These are phyloP conservation scores for Penicillium angulare DNA, from an alignment of 495 filamentous ascomycete species.

Conservation along the genomic window DNA sequence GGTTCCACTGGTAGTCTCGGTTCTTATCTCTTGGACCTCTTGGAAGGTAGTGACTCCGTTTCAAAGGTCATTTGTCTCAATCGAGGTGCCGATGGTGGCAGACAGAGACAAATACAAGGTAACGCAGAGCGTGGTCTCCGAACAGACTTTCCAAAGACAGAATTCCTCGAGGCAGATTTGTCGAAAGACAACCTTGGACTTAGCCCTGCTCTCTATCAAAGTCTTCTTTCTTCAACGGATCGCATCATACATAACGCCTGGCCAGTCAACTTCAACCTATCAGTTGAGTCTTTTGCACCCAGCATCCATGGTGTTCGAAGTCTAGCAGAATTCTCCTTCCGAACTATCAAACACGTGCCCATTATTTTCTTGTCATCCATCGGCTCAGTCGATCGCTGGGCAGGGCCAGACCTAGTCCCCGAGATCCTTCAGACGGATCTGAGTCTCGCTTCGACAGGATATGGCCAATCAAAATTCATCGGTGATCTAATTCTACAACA, in stretches of 20 bases:
- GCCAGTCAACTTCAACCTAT: constrained; percentile 61
- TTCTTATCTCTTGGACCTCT: constrained; percentile 51
- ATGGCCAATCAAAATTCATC: constrained; percentile 50
- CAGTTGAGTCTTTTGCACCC: constrained; percentile 53
- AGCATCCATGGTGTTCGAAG: constrained; percentile 50
- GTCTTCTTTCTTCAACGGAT: constrained; percentile 34
- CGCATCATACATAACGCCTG: constrained; percentile 62
- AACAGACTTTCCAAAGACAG: constrained; percentile 15
- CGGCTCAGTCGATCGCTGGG: constrained; percentile 39
- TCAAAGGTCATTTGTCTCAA: constrained; percentile 56
- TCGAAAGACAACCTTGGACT: constrained; percentile 41
- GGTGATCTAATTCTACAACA: constrained; percentile 5
- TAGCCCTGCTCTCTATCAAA: constrained; percentile 35
- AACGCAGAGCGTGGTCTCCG: constrained; percentile 10
- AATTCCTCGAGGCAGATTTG: constrained; percentile 52
- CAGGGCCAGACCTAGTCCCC: constrained; percentile 30
- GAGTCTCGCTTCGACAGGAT: constrained; percentile 36
- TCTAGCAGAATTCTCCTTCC: constrained; percentile 47
- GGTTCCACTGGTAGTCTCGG: constrained; percentile 61
- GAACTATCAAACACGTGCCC: constrained; percentile 36
- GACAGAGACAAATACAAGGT: constrained; percentile 11
- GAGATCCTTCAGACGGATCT: constrained; percentile 48
- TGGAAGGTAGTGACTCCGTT: constrained; percentile 34
- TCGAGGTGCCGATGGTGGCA: constrained; percentile 28
- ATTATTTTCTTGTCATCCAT: constrained; percentile 57